Conservation (phyloP, 208 protist genomes). For the Angomonas ambiguus region DNA sequence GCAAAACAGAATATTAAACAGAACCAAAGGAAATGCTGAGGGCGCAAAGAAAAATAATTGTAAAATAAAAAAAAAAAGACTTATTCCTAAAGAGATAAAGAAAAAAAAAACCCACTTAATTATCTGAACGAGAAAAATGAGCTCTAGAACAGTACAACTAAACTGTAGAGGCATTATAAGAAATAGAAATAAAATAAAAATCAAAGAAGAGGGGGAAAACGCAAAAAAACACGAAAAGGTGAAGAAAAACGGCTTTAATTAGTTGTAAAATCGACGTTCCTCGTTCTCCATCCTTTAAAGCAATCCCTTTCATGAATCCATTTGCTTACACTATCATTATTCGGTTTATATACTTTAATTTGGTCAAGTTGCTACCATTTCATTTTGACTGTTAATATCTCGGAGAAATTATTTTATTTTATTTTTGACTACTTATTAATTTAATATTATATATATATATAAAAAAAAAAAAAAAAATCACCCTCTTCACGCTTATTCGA, state of each 20-base stretch:
- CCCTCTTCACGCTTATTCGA: too few relatives aligned
- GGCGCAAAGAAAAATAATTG: constrained; percentile 12
- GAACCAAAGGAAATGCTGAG: constrained; percentile 4
- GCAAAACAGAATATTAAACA: not conserved
- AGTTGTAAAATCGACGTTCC: constrained; percentile 14
- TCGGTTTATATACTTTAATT: not conserved
- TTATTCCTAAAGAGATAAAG: constrained; percentile 10
- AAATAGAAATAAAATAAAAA: constrained; percentile 17
- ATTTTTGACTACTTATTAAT: constrained; percentile 5
- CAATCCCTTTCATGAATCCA: not conserved
- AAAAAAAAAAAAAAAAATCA: not conserved
- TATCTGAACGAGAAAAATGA: constrained; percentile 10
- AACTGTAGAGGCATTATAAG: constrained; percentile 16
- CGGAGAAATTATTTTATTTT: not conserved
- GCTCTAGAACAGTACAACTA: constrained; percentile 4
- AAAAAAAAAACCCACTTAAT: constrained; percentile 3
- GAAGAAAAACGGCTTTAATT: constrained; percentile 13
- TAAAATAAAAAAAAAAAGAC: constrained; percentile 12
- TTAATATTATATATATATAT: too few relatives aligned
- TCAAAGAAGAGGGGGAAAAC: constrained; percentile 13
- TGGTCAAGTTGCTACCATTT: not conserved
- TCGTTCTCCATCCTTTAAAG: not conserved
- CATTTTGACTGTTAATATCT: not conserved
- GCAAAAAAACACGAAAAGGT: not conserved
- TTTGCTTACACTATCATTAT: not conserved